Evolutionary conservation across 768 basidiomycete species (phyloP), one percentile per base, ranked within the genome.

Genomic region (Serendipita sp.): DNA sequence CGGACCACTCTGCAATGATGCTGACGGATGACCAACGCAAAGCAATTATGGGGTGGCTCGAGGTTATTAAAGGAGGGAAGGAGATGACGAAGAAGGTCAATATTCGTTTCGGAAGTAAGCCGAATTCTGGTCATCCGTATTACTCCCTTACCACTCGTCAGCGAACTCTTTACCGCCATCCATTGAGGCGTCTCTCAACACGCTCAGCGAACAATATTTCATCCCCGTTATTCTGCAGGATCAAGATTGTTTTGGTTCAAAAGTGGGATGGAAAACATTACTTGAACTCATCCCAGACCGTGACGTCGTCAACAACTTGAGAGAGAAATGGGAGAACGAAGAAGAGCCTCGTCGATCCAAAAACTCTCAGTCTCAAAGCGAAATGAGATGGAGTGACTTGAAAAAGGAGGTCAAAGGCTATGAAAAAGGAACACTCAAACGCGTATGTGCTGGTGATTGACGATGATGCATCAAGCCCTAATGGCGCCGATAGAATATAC

Each of bases 21-120:
- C 78, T 98, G 55, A 94, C 89, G 8, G 96, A 99, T 70, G 91
- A 95, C 64, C 86, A 95, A 73, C 79, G 96, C 29, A 85, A 81
- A 71, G 82, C 91, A 0, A 75, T 99, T 62, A 90, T 97, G n/a
- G 82, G 79, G 15, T 96, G 86, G 75, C 74, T 98, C 68, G 88
- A 89, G 34, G 85, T 97, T 13, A 76, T 95, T 55, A 84, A 60
- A 60, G 55, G 55, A 33, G 55, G 55, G 8, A 60, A 60, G 34
- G 55, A 60, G 8, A 60, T 60, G 55, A 34, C 34, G 4, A 60
- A 60, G 34, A 60, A 60, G 29, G 55, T 60, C 10, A 60, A 60
- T n/a, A 34, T 60, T 5, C 55, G 55, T 34, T 10, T 31, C 23
- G 55, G 27, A n/a, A n/a, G 55, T 60, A 16, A 33, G 40, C 13